These are phyloP conservation scores for Saksenaea oblongispora DNA, from an alignment of 371 early-diverging fungal genomes.

Conservation along the genomic window DNA sequence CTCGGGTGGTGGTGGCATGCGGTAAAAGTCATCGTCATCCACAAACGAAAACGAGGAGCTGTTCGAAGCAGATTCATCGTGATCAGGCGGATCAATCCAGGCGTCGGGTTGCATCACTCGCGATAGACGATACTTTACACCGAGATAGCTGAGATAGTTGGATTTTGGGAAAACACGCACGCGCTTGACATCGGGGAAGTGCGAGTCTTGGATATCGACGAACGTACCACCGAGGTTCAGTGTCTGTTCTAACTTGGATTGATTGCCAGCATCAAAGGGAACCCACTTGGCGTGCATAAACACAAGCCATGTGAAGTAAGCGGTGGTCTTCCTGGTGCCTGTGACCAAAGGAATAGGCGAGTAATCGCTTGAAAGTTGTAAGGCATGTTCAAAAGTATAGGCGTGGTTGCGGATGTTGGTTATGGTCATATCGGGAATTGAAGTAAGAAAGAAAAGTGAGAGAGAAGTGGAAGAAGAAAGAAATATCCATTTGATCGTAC, in stretches of 20 bases:
- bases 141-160: slow-evolving; percentile 47
- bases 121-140: slow-evolving; percentile 52
- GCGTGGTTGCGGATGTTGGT: slow-evolving; percentile 41
- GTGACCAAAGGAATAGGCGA: slow-evolving; percentile 10
- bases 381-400: slow-evolving; percentile 33
- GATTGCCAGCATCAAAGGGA: slow-evolving; percentile 45
- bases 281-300: slow-evolving; percentile 47
- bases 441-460: slow-evolving; percentile 5
- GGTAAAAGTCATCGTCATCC: background rate
- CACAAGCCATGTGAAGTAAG: slow-evolving; percentile 47
- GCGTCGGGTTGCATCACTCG: slow-evolving; percentile 51
- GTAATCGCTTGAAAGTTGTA: slow-evolving; percentile 28
- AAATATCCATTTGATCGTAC: background rate
- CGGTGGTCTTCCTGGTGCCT: slow-evolving; percentile 3
- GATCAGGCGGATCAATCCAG: slow-evolving; percentile 30
- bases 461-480: slow-evolving; percentile 13
- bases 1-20: slow-evolving; percentile 6
- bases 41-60: background rate
- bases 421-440: slow-evolving; percentile 12
- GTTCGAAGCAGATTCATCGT: slow-evolving; percentile 9
- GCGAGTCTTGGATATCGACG: slow-evolving; percentile 47
- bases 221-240: slow-evolving; percentile 49
- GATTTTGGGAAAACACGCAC: slow-evolving; percentile 53
- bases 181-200: slow-evolving; percentile 46
- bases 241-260: slow-evolving; percentile 46